These are phyloP conservation scores for Vaccinium macrocarpon DNA, from an alignment of 148 eudicot species.

Conservation along the genomic window DNA sequence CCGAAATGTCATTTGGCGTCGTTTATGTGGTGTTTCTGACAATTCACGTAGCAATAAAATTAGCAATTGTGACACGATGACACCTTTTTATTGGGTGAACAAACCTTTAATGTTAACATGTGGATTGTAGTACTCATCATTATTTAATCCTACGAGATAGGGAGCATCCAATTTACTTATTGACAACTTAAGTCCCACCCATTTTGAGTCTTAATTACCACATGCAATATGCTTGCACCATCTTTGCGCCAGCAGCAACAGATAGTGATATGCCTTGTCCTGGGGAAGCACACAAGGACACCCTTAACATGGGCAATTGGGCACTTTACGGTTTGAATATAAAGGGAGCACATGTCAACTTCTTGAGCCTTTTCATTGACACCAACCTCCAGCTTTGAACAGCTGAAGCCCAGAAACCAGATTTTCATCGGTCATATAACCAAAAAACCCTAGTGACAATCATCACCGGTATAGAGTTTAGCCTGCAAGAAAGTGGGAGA, in stretches of 20 bases:
- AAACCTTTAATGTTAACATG: background rate
- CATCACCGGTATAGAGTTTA: background rate
- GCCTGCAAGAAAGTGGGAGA: background rate
- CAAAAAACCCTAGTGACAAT: background rate
- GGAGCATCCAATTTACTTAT: background rate
- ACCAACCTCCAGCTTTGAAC: background rate
- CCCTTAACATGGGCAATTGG: conserved; percentile 11
- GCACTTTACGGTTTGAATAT: background rate
- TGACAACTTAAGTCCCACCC: background rate
- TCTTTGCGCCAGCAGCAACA: background rate
- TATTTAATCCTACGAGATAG: background rate
- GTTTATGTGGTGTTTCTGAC: background rate
- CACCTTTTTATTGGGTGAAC: background rate
- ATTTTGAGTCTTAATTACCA: background rate
- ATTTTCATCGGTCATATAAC: background rate
- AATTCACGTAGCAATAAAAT: background rate
- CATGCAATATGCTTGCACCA: background rate
- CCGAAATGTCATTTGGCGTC: background rate
- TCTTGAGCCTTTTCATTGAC: background rate
- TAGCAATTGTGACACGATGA: background rate
- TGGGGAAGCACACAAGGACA: conserved; percentile 13
- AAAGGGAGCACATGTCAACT: background rate
- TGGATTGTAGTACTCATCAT: background rate
- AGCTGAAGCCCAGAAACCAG: background rate
- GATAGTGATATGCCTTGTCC: background rate